Evolutionary conservation across 2,329 filamentous ascomycete species (phyloP).

Genomic region (Botryotinia calthae): DNA sequence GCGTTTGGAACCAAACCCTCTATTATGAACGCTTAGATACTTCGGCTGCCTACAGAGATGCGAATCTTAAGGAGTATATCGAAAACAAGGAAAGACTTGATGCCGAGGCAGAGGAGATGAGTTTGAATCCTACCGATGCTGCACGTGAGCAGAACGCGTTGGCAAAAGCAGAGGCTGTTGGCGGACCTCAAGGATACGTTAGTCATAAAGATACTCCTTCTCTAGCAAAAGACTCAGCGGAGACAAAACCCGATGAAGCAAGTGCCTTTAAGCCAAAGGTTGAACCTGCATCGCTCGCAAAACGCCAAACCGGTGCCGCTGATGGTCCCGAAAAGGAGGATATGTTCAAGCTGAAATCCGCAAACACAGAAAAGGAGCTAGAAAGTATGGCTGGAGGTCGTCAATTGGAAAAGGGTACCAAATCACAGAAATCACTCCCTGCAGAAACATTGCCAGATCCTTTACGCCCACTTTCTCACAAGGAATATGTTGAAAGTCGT

Average conservation of each 20-base stretch:
- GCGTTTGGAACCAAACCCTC: conserved; percentile 37
- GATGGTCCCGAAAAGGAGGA: conserved; percentile 6
- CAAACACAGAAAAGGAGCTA: conserved; percentile 29
- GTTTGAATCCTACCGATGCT: background rate
- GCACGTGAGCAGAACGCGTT: conserved; percentile 12
- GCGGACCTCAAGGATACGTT: conserved; percentile 3
- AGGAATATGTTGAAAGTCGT: conserved; percentile 50
- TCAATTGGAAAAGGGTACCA: conserved; percentile 19
- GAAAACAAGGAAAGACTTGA: conserved; percentile 43
- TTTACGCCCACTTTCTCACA: conserved; percentile 44
- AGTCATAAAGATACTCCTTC: background rate
- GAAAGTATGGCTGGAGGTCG: conserved; percentile 24
- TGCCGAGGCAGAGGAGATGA: conserved; percentile 27
- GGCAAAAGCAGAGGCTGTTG: conserved; percentile 4
- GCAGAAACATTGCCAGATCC: conserved; percentile 27
- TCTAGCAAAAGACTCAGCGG: background rate
- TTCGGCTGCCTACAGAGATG: conserved; percentile 44
- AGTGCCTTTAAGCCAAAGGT: conserved; percentile 7
- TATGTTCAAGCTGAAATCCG: conserved; percentile 22
- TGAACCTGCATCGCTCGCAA: background rate
- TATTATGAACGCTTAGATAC: conserved; percentile 39
- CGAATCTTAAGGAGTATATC: conserved; percentile 45
- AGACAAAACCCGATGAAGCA: conserved; percentile 4
- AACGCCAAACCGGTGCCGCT: conserved; percentile 11
- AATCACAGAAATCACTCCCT: conserved; percentile 16